Evolutionary conservation across 805 yeast genomes (phyloP).

Genomic region (Kazachstania viticola): DNA sequence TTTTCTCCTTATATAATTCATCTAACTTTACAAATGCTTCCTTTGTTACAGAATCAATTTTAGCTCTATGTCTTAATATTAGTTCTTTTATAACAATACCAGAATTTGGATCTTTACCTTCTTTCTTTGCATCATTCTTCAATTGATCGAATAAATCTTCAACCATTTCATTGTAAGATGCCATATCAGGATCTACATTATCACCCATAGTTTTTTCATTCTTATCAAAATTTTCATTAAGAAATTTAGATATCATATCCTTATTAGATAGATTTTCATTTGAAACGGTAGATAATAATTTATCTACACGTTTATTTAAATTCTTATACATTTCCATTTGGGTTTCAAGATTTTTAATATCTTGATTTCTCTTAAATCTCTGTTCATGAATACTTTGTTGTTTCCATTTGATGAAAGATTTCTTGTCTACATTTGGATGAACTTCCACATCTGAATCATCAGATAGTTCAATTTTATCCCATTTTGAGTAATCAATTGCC

Average conservation of each 20-base stretch:
- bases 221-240: slow-evolving; percentile 45
- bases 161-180: slow-evolving; percentile 84
- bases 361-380: slow-evolving; percentile 67
- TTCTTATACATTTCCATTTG: slow-evolving; percentile 74
- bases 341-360: slow-evolving; percentile 62
- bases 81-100: slow-evolving; percentile 31
- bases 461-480: slow-evolving; percentile 93
- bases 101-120: slow-evolving; percentile 31
- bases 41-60: slow-evolving; percentile 53
- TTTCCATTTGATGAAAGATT: slow-evolving; percentile 88
- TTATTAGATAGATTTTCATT: slow-evolving; percentile 28
- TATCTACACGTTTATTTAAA: slow-evolving; percentile 63
- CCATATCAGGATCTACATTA: slow-evolving; percentile 34
- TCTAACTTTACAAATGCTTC: slow-evolving; percentile 58
- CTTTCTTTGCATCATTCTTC: slow-evolving; percentile 43
- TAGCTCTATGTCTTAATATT: slow-evolving; percentile 48
- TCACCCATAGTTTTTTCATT: slow-evolving; percentile 41
- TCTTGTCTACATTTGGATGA: slow-evolving; percentile 94
- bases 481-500: slow-evolving; percentile 91
- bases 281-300: slow-evolving; percentile 35
- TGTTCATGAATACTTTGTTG: slow-evolving; percentile 95
- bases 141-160: slow-evolving; percentile 79
- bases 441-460: slow-evolving; percentile 97
- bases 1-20: slow-evolving; percentile 58
- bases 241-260: slow-evolving; percentile 29